phyloP scores from a whole-genome alignment of 257 asterid genomes.

The Plectranthus barbatus region DNA sequence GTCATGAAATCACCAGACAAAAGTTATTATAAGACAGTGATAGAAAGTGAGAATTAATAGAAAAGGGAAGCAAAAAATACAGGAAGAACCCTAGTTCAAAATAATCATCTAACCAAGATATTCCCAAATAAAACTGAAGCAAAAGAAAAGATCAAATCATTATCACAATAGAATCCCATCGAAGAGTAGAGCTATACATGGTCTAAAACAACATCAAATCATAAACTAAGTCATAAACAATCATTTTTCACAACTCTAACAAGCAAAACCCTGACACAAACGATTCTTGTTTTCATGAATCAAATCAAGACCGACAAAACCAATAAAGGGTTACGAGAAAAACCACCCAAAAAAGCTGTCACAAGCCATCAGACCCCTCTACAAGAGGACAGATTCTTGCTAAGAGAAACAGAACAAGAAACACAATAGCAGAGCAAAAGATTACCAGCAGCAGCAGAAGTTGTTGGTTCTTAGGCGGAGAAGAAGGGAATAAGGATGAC shows the following conservation, averaged over 20 bases:
- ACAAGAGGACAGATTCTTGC: neutral
- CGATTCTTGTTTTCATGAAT: neutral
- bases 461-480: neutral
- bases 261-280: neutral
- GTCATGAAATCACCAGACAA: no score
- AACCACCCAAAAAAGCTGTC: no score
- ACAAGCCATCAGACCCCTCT: no score
- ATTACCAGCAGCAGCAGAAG: constrained; percentile 12
- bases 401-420: neutral
- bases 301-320: neutral
- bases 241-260: no score
- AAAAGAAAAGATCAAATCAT: no score
- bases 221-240: neutral
- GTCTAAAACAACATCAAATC: constrained; percentile 1
- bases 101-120: neutral
- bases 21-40: no score
- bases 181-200: neutral
- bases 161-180: no score
- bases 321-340: neutral
- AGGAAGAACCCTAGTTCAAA: no score
- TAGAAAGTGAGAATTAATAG: no score
- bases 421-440: no score
- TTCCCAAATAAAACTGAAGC: neutral
- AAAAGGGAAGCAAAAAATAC: no score
- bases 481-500: no score